Percentiles rank a stretch among this genome's conserved stretches.
Conservation (phyloP, 2,329 filamentous ascomycete species). For the Trichothecium roseum region DNA sequence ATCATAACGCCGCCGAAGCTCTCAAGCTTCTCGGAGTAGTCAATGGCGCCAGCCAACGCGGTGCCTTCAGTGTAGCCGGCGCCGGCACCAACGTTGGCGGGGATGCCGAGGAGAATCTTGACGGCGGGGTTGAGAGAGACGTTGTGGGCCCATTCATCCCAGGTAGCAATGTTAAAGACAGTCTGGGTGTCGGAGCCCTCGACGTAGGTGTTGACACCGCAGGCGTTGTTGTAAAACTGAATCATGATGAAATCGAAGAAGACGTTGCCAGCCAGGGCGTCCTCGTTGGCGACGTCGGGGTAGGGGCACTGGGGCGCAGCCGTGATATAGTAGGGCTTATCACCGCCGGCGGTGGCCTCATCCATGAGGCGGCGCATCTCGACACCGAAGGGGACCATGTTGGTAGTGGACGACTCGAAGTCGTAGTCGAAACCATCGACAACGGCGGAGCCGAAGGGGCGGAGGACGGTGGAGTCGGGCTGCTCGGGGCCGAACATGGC, state of each 20-base stretch:
- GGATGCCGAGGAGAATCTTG: constrained; percentile 52
- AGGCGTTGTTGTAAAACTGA: constrained; percentile 63
- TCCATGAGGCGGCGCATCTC: constrained; percentile 47
- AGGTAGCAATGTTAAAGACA: constrained; percentile 52
- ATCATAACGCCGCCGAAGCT: constrained; percentile 61
- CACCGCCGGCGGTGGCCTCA: constrained; percentile 20
- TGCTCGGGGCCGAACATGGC: constrained; percentile 54
- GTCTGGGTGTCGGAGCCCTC: constrained; percentile 31
- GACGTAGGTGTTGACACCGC: constrained; percentile 42
- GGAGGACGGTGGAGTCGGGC: constrained; percentile 31
- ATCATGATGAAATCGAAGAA: constrained; percentile 50
- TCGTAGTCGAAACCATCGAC: constrained; percentile 73
- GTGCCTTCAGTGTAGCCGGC: constrained; percentile 41
- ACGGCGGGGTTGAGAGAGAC: constrained; percentile 47
- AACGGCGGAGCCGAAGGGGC: constrained; percentile 56
- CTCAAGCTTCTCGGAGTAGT: constrained; percentile 40
- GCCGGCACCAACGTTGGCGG: constrained; percentile 42
- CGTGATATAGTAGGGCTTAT: constrained; percentile 51
- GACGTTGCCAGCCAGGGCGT: constrained; percentile 44
- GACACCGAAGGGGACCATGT: constrained; percentile 51
- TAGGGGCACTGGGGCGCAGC: constrained; percentile 60
- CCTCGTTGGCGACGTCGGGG: constrained; percentile 49
- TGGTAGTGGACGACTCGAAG: constrained; percentile 49
- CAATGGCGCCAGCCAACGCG: constrained; percentile 38
- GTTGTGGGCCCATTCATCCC: constrained; percentile 55